A percentile compares a stretch with the other conserved stretches of the same genome.
phyloP scores from a whole-genome alignment of 805 yeast species.

The Yueomyces sinensis region DNA sequence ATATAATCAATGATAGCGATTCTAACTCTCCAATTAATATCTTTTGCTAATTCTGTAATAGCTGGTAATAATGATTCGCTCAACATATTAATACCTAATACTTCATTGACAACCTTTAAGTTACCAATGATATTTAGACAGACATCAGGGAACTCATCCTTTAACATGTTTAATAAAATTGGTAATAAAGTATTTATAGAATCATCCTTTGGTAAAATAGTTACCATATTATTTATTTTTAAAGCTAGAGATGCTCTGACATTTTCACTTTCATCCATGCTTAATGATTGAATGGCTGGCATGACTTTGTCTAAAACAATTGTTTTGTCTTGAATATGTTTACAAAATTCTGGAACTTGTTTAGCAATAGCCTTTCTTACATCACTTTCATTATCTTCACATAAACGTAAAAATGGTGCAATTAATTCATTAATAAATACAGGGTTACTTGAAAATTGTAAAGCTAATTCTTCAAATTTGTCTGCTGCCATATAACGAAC shows the following conservation, averaged over 20 bases:
- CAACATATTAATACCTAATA: slow-evolving; percentile 79
- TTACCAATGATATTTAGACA: slow-evolving; percentile 88
- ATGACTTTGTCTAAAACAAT: slow-evolving; percentile 52
- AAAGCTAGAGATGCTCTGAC: slow-evolving; percentile 90
- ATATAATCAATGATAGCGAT: slow-evolving; percentile 93
- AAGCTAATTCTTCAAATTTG: slow-evolving; percentile 63
- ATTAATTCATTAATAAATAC: slow-evolving; percentile 37
- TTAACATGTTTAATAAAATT: slow-evolving; percentile 80
- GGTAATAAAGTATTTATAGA: slow-evolving; percentile 79
- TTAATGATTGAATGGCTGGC: slow-evolving; percentile 71
- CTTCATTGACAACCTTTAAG: slow-evolving; percentile 83
- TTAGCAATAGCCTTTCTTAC: slow-evolving; percentile 91
- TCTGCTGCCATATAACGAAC: slow-evolving; percentile 98
- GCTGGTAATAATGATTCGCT: slow-evolving; percentile 89
- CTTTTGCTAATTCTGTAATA: slow-evolving; percentile 89
- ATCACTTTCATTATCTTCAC: slow-evolving; percentile 92
- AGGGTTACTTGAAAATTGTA: slow-evolving; percentile 44
- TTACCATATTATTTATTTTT: slow-evolving; percentile 76
- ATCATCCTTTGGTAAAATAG: slow-evolving; percentile 69
- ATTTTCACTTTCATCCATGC: slow-evolving; percentile 83
- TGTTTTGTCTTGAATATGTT: slow-evolving; percentile 32
- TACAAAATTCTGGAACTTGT: slow-evolving; percentile 69
- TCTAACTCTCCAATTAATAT: slow-evolving; percentile 95
- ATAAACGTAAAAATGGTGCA: slow-evolving; percentile 55
- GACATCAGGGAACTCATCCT: slow-evolving; percentile 95